Base-by-base conservation (phyloP, 2,329 filamentous ascomycete species). In the Fusarium anthophilum region DNA sequence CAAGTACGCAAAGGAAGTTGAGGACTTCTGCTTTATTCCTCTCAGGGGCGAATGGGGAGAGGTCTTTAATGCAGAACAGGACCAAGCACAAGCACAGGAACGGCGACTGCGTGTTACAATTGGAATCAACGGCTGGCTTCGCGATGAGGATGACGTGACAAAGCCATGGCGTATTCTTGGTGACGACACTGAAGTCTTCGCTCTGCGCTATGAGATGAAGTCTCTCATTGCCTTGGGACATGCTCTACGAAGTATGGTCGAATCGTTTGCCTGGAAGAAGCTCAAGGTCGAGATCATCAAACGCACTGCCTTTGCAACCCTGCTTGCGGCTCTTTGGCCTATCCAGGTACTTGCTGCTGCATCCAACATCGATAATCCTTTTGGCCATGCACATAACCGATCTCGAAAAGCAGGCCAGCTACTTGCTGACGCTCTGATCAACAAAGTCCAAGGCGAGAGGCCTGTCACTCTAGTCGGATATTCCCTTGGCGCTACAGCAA, bases 51-150 rank as follows among this genome's bases (percentile, higher is more conserved):
- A 86, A 62, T 83, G 80, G 80, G 84, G 84, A 12, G 69, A 78
- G 32, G 59, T 67, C 4, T 75, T 70, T 26, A 67, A 73, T 32
- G 55, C 63, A 6, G 75, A 73, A 57, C 47, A 69, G 24, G 56
- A 73, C 37, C 50, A 78, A 63, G 70, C 64, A 26, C 76, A 80
- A 18, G 77, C 59, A 18, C 59, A 83, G 35, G 77, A 81, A 13
- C 84, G 86, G 8, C 88, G 92, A 7, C 84, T 98, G 8, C 89
- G 94, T 17, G 91, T 98, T 7, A 95, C 93, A 0, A 94, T 98
- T 66, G 94, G 94, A 14, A 91, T 97, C 72, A 96, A 94, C 68
- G 95, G 95, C 41, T 98, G 95, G 95, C 86, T 97, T 18, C 92
- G 89, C 6, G 87, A 90, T 13, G 90, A 93, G 73, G 89, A 92